Evolutionary conservation across 805 yeast genomes (phyloP), one percentile per base, ranked within the genome.

Genomic region (Wickerhamomyces subpelliculosus): DNA sequence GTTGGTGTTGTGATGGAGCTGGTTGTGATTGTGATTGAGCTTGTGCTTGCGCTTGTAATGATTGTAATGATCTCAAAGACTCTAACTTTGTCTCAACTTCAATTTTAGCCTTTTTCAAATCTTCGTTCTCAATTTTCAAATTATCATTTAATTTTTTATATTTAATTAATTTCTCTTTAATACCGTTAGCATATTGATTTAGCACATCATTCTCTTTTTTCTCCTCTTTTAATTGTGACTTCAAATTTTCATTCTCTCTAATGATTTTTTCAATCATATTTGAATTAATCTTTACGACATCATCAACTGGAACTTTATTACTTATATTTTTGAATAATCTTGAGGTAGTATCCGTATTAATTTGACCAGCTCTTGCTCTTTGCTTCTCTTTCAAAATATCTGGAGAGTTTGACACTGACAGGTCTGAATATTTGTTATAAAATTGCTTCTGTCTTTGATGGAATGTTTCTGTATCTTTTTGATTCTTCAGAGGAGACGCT

Each of bases 201-300:
- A 59, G 45, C 41, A 61, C 43, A 19, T 57, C 58, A 12, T 46
- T 52, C 25, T 56, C 59, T 14, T 48, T 57, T 34, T 50, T 51
- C 39, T 61, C 48, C 11, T 51, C 52, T 14, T 55, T 59, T 29
- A 61, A 45, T 39, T 61, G 56, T 16, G 48, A 44, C 20, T 57
- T 57, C 16, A 64, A 49, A 5, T 55, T 55, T 36, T 64, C 69
- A 25, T 61, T 59, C 28, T 65, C 64, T 23, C 54, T 54, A 17
- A 61, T 53, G 24, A 64, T 48, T 37, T 59, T 60, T 38, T 65
- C 71, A 16, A 64, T 51, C 58, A 62, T 60, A 35, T 60, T 55
- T 4, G 66, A 53, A 34, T 56, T 61, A 27, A 59, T 49, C 37
- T 57, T 57, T 36, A 61, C 59, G 33, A 60, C 65, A 25, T 60